Evolutionary conservation across 2,329 filamentous ascomycete genomes (phyloP), one percentile per base, ranked within the genome.

Genomic region (Didymella exigua): DNA sequence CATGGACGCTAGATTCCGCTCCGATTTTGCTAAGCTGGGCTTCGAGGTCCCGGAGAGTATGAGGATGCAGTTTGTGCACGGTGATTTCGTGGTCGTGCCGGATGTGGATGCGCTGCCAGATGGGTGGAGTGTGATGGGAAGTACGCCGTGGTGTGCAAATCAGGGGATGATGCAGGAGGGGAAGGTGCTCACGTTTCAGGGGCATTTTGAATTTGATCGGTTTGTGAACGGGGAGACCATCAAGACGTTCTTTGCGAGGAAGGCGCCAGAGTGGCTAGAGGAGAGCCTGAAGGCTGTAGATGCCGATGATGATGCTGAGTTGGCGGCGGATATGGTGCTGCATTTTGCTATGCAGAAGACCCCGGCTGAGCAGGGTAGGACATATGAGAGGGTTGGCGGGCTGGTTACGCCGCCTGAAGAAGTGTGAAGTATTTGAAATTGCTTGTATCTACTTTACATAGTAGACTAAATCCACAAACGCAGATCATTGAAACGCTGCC

Each of bases 131-230:
- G 45, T 46, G 0, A 9, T 72, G 6, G 70, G 70, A 1, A 59
- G 36, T 11, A 72, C 69, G 1, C 52, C 18, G 64, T 68, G 74
- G 44, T 79, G 77, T 56, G 59, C 53, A 0, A 62, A 76, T 5
- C 76, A 79, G 51, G 78, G 77, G 0, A 49, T 78, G 5, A 77
- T 75, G 52, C 59, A 76, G 51, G 61, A 71, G 1, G 72, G 73
- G 0, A 64, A 75, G 0, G 63, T 79, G 0, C 62, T 80, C 16
- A 79, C 76, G 0, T 74, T 73, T 23, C 76, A 79, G 41, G 77
- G 77, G 0, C 77, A 79, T 56, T 77, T 77, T 19, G 78, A 79
- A 50, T 80, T 79, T 60, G 74, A 79, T 55, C 51, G 64, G 0
- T 78, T 77, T 48, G 64, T 79, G 9, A 78, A 76, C 45, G 60